These are phyloP conservation scores for Staphylotrichum longicolle DNA, from an alignment of 495 filamentous ascomycete genomes.

Conservation along the genomic window DNA sequence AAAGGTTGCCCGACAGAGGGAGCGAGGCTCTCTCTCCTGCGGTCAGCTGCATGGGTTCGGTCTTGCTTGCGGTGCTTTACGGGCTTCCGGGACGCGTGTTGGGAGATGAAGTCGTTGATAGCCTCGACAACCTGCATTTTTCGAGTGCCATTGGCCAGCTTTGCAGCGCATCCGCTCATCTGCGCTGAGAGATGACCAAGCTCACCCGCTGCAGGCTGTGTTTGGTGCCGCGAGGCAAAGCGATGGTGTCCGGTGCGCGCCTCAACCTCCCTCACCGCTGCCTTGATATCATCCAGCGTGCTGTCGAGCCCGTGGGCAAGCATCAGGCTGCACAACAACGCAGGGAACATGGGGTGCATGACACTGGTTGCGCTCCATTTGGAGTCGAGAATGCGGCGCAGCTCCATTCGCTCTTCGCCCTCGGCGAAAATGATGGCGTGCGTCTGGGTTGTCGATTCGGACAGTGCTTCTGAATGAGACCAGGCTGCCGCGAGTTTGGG, in stretches of 20 bases:
- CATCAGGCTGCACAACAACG: constrained; percentile 27
- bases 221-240: constrained; percentile 27
- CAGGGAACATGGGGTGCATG: constrained; percentile 32
- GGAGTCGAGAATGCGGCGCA: constrained; percentile 23
- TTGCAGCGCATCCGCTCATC: constrained; percentile 34
- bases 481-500: constrained; percentile 31
- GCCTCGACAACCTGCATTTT: constrained; percentile 31
- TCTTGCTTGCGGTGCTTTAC: not conserved
- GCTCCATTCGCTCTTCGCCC: constrained; percentile 27
- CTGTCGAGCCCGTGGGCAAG: constrained; percentile 29
- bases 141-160: constrained; percentile 33
- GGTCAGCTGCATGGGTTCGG: not conserved
- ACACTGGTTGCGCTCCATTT: constrained; percentile 20
- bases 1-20: not conserved
- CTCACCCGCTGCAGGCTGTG: constrained; percentile 31
- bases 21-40: not conserved
- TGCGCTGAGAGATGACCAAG: constrained; percentile 29
- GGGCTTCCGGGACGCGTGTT: not conserved
- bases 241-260: constrained; percentile 32
- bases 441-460: not conserved
- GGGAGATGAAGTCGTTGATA: constrained; percentile 27
- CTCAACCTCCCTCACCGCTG: constrained; percentile 29
- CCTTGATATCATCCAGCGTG: constrained; percentile 33
- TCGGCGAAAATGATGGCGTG: constrained; percentile 27
- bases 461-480: constrained; percentile 9